Percentiles rank a stretch among this genome's conserved stretches.
Conservation (phyloP, 441 rosid genomes). For the Populus hybrid region DNA sequence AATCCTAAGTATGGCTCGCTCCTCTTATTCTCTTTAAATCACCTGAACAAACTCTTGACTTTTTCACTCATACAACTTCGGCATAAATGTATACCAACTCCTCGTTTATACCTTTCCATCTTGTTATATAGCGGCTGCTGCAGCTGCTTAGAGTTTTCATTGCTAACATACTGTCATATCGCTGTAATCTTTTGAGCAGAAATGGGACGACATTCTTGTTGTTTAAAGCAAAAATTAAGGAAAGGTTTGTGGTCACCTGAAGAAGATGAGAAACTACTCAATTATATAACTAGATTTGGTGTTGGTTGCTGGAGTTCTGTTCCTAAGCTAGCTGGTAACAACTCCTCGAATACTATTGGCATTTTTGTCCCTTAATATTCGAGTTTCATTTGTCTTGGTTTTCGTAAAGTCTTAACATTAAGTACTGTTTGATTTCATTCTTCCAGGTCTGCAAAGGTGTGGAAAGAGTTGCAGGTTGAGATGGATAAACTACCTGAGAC, state of each 20-base stretch:
- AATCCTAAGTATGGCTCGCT: conserved; percentile 49
- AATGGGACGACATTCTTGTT: conserved; percentile 62
- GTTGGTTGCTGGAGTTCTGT: conserved; percentile 82
- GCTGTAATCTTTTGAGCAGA: neutral
- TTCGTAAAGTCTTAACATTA: neutral
- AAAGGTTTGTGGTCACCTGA: conserved; percentile 79
- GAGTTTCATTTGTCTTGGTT: neutral
- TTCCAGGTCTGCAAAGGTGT: conserved; percentile 72
- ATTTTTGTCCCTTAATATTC: neutral
- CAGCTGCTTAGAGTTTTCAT: conserved; percentile 6
- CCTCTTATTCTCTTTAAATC: conserved; percentile 29
- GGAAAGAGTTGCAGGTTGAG: conserved; percentile 72
- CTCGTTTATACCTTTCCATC: conserved; percentile 8
- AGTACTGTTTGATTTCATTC: neutral
- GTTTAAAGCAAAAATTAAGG: conserved; percentile 54
- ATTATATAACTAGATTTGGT: conserved; percentile 53
- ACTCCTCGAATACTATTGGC: neutral
- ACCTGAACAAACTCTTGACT: conserved; percentile 21
- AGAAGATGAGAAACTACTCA: conserved; percentile 63
- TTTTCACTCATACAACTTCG: neutral
- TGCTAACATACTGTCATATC: neutral
- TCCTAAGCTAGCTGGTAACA: conserved; percentile 57
- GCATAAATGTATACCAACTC: neutral
- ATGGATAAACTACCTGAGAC: conserved; percentile 67
- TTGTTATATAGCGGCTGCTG: neutral